Conservation (phyloP, 2,329 filamentous ascomycete species). For the Botrytis fragariae region DNA sequence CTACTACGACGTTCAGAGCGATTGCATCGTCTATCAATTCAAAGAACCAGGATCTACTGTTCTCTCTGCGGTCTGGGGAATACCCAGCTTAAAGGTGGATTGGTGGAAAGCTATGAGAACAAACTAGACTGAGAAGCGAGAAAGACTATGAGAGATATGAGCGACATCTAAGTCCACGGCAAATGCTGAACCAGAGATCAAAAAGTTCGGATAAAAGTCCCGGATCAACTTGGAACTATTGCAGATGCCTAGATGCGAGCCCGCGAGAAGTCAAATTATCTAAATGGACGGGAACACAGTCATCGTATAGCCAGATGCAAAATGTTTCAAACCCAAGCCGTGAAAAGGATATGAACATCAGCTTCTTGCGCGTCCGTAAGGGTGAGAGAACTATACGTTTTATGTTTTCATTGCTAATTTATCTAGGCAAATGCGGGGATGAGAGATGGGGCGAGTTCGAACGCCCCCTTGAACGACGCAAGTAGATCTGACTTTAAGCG, state of each 20-base stretch:
- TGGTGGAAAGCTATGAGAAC: not conserved
- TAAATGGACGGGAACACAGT: not conserved
- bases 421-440: too few species aligned
- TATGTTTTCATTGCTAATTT: too few species aligned
- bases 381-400: too few species aligned
- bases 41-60: not conserved
- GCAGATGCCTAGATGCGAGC: not conserved
- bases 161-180: not conserved
- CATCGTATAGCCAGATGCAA: too few species aligned
- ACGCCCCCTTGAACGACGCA: too few species aligned
- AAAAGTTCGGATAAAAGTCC: not conserved
- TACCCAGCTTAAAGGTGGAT: not conserved
- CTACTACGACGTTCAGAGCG: not conserved
- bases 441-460: too few species aligned
- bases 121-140: too few species aligned
- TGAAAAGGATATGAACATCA: not conserved
- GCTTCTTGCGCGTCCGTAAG: not conserved
- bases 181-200: not conserved
- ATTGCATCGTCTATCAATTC: not conserved
- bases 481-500: too few species aligned
- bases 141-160: too few species aligned
- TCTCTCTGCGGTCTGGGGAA: not conserved
- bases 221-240: not conserved
- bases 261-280: not conserved
- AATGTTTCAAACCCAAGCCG: not conserved